Evolutionary conservation across 1,139 yeast species (phyloP), one percentile per base, ranked within the genome.

Genomic region (Debaryomyces udenii): DNA sequence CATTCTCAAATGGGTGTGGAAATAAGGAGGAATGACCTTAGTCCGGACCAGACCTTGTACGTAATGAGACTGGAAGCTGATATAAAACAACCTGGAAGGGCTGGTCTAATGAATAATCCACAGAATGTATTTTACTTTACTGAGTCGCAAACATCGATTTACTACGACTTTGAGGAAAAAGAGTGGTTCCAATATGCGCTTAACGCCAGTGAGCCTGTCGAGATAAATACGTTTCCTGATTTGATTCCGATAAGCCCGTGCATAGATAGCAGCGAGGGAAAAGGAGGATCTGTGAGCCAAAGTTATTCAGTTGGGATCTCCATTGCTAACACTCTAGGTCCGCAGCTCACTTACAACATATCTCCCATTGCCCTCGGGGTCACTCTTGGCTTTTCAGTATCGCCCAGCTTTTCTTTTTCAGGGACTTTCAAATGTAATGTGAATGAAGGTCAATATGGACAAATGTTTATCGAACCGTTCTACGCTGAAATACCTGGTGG

Each of bases 381-480:
- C 7, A 44, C 43, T 27, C 28, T 51, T 13, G 56, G 50, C 2
- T n/a, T 44, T 3, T 30, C 45, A 9, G 50, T 46, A 1, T 38
- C 39, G 10, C 29, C 44, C 2, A 37, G 46, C n/a, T 37, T 44
- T 11, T 27, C 52, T 1, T 55, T 27, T 22, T 15, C 41, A 4
- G 47, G 43, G 7, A 10, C 38, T 13, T 46, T 37, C n/a, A 37
- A 48, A 17, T 60, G 65, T 42, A 39, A 45, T 24, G 46, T 51
- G 4, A 42, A 28, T 3, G 39, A 45, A 9, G 59, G 59, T 6
- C 42, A 50, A 23, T 49, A 42, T 42, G 62, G 54, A 2, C 59
- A 45, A 20, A 20, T 46, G n/a, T 40, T 43, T 32, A 42, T 46
- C 20, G 39, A 41, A 20, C 47, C 50, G 9, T 45, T 30, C 27